A percentile compares a stretch with the other conserved stretches of the same genome.
Evolutionary conservation across 805 yeast species (phyloP).

Genomic region (Schwanniomyces polymorphus): DNA sequence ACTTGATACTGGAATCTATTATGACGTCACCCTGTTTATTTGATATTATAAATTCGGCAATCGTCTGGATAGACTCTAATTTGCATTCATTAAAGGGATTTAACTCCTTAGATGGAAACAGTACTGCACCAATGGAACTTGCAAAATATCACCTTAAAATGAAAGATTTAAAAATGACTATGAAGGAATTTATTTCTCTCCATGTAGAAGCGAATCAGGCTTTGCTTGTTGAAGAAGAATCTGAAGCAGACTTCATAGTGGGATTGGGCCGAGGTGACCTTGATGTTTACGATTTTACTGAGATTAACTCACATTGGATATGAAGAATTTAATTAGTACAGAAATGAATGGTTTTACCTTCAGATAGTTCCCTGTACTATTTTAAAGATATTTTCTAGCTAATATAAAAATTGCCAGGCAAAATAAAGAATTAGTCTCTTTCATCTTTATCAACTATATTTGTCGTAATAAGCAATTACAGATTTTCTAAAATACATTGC

Average conservation of each 20-base stretch:
- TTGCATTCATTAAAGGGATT: background rate
- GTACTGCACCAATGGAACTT: background rate
- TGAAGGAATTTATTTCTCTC: slow-evolving; percentile 5
- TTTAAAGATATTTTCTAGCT: too few species aligned
- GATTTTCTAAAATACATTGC: too few species aligned
- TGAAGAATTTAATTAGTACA: background rate
- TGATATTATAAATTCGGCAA: slow-evolving; percentile 5
- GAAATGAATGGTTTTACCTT: too few species aligned
- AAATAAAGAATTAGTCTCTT: too few species aligned
- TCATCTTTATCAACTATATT: too few species aligned
- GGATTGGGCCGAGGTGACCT: slow-evolving; percentile 10
- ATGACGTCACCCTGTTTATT: slow-evolving; percentile 3
- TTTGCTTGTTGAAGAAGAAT: background rate
- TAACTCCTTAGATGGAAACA: slow-evolving; percentile 3
- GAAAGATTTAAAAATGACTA: slow-evolving; percentile 5
- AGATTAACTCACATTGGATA: slow-evolving; percentile 9
- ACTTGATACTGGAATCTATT: slow-evolving; percentile 1
- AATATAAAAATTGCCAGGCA: too few species aligned
- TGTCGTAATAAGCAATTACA: too few species aligned
- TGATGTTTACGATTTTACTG: slow-evolving; percentile 9
- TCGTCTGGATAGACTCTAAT: slow-evolving; percentile 9
- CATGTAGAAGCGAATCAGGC: slow-evolving; percentile 5
- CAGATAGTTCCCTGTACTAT: too few species aligned
- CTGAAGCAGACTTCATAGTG: slow-evolving; percentile 8
- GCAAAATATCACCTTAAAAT: background rate